A percentile compares a stretch with the other conserved stretches of the same genome.
Conservation (phyloP, 306 rosid genomes). For the Fragaria ananassa region DNA sequence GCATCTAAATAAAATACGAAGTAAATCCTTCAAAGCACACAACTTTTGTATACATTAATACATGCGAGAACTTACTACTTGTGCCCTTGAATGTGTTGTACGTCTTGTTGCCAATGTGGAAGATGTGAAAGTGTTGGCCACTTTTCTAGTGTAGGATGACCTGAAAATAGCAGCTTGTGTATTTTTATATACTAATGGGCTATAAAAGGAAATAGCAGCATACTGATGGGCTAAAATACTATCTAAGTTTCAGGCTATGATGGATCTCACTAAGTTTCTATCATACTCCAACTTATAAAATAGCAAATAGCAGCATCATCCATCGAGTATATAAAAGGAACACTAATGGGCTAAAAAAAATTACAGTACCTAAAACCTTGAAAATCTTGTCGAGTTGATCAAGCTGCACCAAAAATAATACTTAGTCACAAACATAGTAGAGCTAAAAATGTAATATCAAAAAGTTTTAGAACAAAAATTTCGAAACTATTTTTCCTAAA, state of each 20-base stretch:
- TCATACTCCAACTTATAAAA: no score
- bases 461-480: conserved; percentile 1
- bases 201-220: no score
- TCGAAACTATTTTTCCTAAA: not conserved
- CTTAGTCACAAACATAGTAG: conserved; percentile 16
- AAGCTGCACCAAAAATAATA: conserved; percentile 57
- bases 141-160: conserved; percentile 93
- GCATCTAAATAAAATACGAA: not conserved
- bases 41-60: not conserved
- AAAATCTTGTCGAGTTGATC: conserved; percentile 99
- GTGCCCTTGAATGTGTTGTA: conserved; percentile 76
- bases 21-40: not conserved
- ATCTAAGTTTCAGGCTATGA: no score
- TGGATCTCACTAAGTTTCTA: no score
- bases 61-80: conserved; percentile 64
- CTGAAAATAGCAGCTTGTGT: conserved; percentile 22
- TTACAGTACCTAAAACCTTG: conserved; percentile 83
- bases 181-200: no score
- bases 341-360: conserved; percentile 13
- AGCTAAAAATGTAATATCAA: not conserved
- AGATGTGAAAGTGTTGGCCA: conserved; percentile 92
- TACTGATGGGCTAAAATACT: no score
- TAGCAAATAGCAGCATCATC: no score
- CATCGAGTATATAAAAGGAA: conserved; percentile 27
- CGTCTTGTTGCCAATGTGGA: conserved; percentile 86